Percentiles rank a stretch among this genome's conserved stretches.
Evolutionary conservation across 805 yeast genomes (phyloP).

Genomic region (Wickerhamomyces strasburgensis): DNA sequence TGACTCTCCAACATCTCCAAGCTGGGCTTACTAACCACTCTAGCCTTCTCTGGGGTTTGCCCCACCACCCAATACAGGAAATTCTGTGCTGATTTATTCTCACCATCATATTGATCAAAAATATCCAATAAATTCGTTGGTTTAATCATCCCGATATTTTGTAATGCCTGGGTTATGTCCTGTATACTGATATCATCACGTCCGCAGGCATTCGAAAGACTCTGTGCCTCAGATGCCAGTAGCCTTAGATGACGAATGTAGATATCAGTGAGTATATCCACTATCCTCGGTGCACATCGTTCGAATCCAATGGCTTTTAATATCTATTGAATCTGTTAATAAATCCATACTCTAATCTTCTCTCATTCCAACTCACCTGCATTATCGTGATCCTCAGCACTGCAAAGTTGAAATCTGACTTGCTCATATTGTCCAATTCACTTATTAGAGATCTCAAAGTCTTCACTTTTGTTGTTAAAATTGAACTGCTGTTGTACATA

Average conservation of each 20-base stretch:
- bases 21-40: constrained; percentile 32
- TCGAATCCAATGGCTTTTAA: constrained; percentile 84
- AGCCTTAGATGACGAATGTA: constrained; percentile 58
- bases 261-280: constrained; percentile 76
- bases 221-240: constrained; percentile 44
- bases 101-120: constrained; percentile 42
- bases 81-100: constrained; percentile 42
- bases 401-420: constrained; percentile 40
- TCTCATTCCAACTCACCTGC: constrained; percentile 33
- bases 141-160: constrained; percentile 54
- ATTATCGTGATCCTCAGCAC: constrained; percentile 45
- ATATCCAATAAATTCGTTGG: constrained; percentile 54
- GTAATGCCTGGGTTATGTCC: constrained; percentile 70
- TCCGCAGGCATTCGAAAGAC: constrained; percentile 44
- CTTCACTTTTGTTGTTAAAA: background rate
- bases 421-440: constrained; percentile 12
- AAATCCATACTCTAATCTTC: too few species aligned
- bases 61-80: constrained; percentile 56
- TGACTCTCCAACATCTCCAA: constrained; percentile 20
- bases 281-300: constrained; percentile 60
- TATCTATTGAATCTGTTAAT: too few species aligned
- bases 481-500: too few species aligned
- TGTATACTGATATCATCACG: constrained; percentile 46
- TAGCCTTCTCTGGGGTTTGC: constrained; percentile 38
- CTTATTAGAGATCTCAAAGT: background rate